Base-by-base conservation (phyloP, 306 rosid species). In the Parietaria judaica region DNA sequence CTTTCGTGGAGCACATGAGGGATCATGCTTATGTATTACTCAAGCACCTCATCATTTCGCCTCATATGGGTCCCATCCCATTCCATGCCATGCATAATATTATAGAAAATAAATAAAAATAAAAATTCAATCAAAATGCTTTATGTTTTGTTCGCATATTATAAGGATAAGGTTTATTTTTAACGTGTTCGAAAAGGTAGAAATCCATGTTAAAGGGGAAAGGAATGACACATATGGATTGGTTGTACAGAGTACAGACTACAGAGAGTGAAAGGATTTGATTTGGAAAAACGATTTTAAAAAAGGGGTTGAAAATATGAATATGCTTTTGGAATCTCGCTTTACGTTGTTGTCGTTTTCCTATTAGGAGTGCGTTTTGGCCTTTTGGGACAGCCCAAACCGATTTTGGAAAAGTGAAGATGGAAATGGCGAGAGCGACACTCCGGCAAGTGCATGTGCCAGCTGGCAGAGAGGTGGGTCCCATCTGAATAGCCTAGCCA, bases 1-100 rank as follows among this genome's bases (percentile, higher is more conserved):
- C 12, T 62, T 46, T 17, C 50, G 44, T 31, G 14, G 0, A 11
- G 39, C 70, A 66, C 76, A 31, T 70, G 76, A 45, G 5, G 17
- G 44, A 49, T 46, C 52, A 16, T 44, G 52, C 41, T 36, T 2
- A 9, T 36, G 45, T 4, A 38, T 13, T 1, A 8, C 36, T 34
- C 5, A 44, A 23, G 36, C 47, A 6, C n/a, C 46, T 63, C 43
- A 6, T 15, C 47, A 36, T 34, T 14, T 38, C 44, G 7, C 4
- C 47, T 3, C 15, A 36, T 15, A 14, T 48, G 49, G 65, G 51
- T 46, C 56, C 56, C 65, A 39, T 60, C 45, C 36, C 11, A 23
- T 46, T 51, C 56, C 65, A 39, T 60, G 36, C 36, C 11, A 23
- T 23, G 31, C 31, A 23, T 23, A 23, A 23, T 23, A 23, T 23